Evolutionary conservation across 2,329 filamentous ascomycete genomes (phyloP), one percentile per base, ranked within the genome.

Genomic region (Alternaria triticina): DNA sequence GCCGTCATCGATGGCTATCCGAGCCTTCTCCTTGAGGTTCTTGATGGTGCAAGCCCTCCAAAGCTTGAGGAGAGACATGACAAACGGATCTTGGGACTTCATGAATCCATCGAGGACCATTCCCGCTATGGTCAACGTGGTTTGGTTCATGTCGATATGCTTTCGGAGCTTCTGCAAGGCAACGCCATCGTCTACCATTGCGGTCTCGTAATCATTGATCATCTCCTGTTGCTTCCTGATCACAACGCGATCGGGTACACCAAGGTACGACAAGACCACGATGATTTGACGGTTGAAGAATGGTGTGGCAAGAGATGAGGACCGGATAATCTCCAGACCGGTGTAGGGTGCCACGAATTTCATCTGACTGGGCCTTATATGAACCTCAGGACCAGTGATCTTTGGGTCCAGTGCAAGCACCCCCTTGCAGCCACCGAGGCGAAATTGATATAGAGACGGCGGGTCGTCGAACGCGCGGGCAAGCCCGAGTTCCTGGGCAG

Each of bases 11-110:
- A 99, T 86, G 2, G 89, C 85, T 46, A 99, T 93, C 27, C 91
- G 90, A 0, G 95, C 94, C 72, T 97, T 98, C 70, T 98, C 94
- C 71, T 97, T 97, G 17, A 99, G 86, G 12, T 91, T 87, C 74
- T 97, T 97, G 69, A 97, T 87, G 1, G 91, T 93, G 92, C 93
- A 98, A 2, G 93, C 88, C 66, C 91, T 87, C 95, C 96, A 99
- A 0, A 98, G 84, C 36, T 89, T 87, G 11, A 99, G 82, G 9
- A 97, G 79, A 0, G 93, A 94, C 64, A 89, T 86, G 22, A 94
- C 85, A 77, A 98, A 98, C 0, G 95, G 95, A 62, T 99, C 96
- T 13, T 83, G 80, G 0, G 82, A 78, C 3, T 84, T 79, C 85
- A 94, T 91, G 80, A 99, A 98, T 0, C 93, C 93, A 65, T 92